A percentile compares a stretch with the other conserved stretches of the same genome.
phyloP scores from a whole-genome alignment of 2,329 filamentous ascomycete genomes.

The Daldinia sp. region DNA sequence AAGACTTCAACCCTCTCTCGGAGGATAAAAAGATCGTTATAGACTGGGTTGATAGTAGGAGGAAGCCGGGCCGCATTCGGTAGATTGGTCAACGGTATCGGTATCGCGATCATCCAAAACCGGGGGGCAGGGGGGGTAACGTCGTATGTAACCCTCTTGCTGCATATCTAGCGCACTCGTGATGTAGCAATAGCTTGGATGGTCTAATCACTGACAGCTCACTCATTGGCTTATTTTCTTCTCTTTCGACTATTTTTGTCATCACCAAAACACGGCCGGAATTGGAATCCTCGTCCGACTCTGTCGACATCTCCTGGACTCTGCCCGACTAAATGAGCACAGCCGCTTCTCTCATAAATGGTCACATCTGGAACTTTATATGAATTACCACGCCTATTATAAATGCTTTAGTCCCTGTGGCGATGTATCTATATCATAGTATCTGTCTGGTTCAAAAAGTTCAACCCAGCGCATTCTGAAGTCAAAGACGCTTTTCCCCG shows the following conservation, averaged over 20 bases:
- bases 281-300: conserved; percentile 29
- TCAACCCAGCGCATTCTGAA: conserved; percentile 6
- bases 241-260: conserved; percentile 38
- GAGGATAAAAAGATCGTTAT: background rate
- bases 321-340: conserved; percentile 18
- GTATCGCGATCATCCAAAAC: conserved; percentile 22
- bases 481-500: conserved; percentile 7
- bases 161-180: conserved; percentile 35
- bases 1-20: background rate
- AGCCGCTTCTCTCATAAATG: conserved; percentile 21
- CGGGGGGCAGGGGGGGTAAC: conserved; percentile 24
- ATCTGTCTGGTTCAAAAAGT: conserved; percentile 8
- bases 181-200: conserved; percentile 23
- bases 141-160: conserved; percentile 33
- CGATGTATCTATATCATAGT: conserved; percentile 16
- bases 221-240: conserved; percentile 14
- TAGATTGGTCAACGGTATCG: conserved; percentile 8
- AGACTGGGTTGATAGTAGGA: conserved; percentile 3
- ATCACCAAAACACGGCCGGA: conserved; percentile 24
- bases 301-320: conserved; percentile 30
- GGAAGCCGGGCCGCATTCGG: conserved; percentile 5
- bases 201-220: conserved; percentile 24
- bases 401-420: conserved; percentile 2
- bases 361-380: conserved; percentile 15
- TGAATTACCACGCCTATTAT: conserved; percentile 11